Conservation (phyloP, 176 grass and related monocot species). For the Paspalum notatum region DNA sequence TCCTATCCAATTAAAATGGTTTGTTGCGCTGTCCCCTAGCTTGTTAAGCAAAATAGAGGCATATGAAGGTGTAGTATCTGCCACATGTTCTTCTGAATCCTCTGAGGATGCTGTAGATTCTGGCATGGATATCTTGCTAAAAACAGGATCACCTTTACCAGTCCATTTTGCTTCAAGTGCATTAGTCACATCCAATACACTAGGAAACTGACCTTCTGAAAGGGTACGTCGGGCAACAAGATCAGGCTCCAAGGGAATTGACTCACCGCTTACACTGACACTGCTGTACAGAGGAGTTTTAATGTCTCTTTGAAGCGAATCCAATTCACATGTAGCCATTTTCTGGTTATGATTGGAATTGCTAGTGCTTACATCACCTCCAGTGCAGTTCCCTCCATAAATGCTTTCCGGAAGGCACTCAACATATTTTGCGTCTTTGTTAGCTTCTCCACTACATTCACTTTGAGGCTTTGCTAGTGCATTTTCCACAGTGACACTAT, state of each 20-base stretch:
- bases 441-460: constrained; percentile 31
- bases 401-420: constrained; percentile 46
- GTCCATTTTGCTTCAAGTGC: constrained; percentile 89
- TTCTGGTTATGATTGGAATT: constrained; percentile 31
- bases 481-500: constrained; percentile 55
- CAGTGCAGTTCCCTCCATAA: constrained; percentile 30
- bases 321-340: constrained; percentile 41
- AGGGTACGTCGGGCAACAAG: constrained; percentile 73
- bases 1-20: constrained; percentile 62
- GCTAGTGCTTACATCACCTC: constrained; percentile 39
- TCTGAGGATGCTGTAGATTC: constrained; percentile 54
- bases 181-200: constrained; percentile 65
- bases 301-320: constrained; percentile 55
- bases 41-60: constrained; percentile 57
- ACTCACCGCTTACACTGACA: constrained; percentile 61
- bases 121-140: constrained; percentile 44
- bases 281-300: constrained; percentile 61
- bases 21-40: constrained; percentile 65
- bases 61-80: constrained; percentile 51
- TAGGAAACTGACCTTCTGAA: constrained; percentile 90
- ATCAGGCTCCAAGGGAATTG: constrained; percentile 55
- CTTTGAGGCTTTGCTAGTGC: constrained; percentile 51
- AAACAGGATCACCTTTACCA: constrained; percentile 61
- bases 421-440: constrained; percentile 44
- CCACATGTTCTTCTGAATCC: constrained; percentile 60